These are phyloP conservation scores for Talaromyces atroroseus DNA, from an alignment of 2,329 filamentous ascomycete species.

Conservation along the genomic window DNA sequence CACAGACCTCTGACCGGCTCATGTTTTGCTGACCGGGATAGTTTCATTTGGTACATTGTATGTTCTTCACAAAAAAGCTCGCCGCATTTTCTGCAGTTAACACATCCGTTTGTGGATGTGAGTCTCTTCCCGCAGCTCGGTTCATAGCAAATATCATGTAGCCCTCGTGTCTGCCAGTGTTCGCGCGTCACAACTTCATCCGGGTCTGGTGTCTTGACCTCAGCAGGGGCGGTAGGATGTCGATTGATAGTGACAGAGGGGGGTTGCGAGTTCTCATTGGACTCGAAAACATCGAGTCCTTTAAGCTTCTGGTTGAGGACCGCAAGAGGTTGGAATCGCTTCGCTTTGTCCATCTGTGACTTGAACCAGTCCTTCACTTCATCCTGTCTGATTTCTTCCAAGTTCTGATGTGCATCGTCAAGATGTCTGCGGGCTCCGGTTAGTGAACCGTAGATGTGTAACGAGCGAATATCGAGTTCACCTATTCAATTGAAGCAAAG, in stretches of 20 bases:
- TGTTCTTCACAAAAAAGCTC: conserved; percentile 94
- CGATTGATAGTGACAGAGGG: conserved; percentile 34
- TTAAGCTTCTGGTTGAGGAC: conserved; percentile 91
- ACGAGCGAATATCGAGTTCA: conserved; percentile 26
- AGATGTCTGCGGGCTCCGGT: conserved; percentile 54
- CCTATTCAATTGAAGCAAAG: conserved; percentile 85
- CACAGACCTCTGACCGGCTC: conserved; percentile 86
- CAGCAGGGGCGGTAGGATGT: conserved; percentile 22
- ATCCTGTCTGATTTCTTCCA: conserved; percentile 82
- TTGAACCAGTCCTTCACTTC: conserved; percentile 98
- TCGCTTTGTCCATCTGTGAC: conserved; percentile 87
- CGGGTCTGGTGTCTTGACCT: conserved; percentile 57
- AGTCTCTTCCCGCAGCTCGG: conserved; percentile 76
- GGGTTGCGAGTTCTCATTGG: conserved; percentile 63
- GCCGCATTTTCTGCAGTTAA: conserved; percentile 93
- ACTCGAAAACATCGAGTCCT: conserved; percentile 87
- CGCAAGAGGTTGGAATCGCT: conserved; percentile 84
- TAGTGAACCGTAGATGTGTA: conserved; percentile 15
- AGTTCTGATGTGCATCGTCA: conserved; percentile 84
- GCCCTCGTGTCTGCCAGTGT: conserved; percentile 79
- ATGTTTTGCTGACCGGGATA: conserved; percentile 81
- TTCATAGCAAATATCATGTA: conserved; percentile 77
- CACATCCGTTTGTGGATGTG: conserved; percentile 70
- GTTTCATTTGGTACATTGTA: conserved; percentile 99
- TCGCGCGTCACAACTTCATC: conserved; percentile 82